Conservation (phyloP, 1,139 yeast species). For the Wickerhamomyces sp. region DNA sequence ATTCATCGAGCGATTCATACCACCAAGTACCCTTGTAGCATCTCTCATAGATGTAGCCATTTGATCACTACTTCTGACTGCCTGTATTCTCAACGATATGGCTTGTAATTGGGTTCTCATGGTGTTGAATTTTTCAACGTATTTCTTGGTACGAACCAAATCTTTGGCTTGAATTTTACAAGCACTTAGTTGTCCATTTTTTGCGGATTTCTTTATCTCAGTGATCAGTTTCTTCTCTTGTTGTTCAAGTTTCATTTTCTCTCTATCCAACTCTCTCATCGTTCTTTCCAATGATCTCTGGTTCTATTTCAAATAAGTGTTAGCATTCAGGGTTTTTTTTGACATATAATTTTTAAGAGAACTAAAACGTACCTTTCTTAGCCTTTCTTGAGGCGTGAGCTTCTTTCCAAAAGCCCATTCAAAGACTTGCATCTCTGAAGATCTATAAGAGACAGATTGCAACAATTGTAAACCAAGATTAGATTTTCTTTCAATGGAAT, state of each 20-base stretch:
- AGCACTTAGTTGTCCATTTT: constrained; percentile 80
- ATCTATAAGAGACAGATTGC: neutral
- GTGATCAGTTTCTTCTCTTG: constrained; percentile 85
- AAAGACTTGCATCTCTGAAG: constrained; percentile 48
- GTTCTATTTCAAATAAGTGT: constrained; percentile 38
- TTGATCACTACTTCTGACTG: constrained; percentile 90
- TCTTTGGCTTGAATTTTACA: constrained; percentile 96
- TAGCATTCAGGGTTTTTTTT: neutral
- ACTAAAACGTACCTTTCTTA: constrained; percentile 53
- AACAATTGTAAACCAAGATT: no score
- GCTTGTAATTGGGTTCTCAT: constrained; percentile 97
- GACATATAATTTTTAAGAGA: neutral
- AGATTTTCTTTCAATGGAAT: no score
- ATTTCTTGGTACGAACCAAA: constrained; percentile 76
- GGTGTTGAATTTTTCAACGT: constrained; percentile 81
- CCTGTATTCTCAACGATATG: constrained; percentile 81
- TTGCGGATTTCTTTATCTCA: constrained; percentile 89
- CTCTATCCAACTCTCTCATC: constrained; percentile 87
- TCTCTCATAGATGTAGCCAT: constrained; percentile 95
- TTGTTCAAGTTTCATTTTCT: constrained; percentile 74
- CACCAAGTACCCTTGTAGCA: constrained; percentile 80
- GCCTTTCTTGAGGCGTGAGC: constrained; percentile 89
- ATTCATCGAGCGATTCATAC: constrained; percentile 89
- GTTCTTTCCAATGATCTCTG: constrained; percentile 93
- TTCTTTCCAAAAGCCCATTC: constrained; percentile 97